Base-by-base conservation (phyloP, 108 stramenopile species). In the Skeletonema menzelii region DNA sequence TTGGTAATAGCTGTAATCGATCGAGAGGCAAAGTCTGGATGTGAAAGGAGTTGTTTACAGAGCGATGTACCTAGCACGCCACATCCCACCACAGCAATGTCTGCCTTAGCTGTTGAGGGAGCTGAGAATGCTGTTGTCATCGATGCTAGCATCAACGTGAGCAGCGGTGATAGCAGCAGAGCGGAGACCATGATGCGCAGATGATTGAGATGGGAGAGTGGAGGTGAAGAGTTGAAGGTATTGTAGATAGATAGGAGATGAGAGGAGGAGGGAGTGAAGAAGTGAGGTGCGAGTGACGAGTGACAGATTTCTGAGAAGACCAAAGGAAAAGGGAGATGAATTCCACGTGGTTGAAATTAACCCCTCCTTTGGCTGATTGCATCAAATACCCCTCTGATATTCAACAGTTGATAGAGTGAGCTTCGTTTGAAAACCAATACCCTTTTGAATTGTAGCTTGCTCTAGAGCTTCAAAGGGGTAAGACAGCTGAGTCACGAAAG, bases 41-140 rank as follows among this genome's bases (percentile, higher is more conserved):
- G 66, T 17, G 58, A 63, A 22, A 92, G 69, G 8, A 95, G 65
- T 65, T 92, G 92, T 56, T 80, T 71, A 68, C 92, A 93, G 19
- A 95, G 82, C 46, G 86, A 89, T 11, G 95, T 91, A 47, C 95
- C 95, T 6, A 95, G 85, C 40, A 95, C 92, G 17, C 95, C 95
- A 55, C 86, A 84, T 40, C 95, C 95, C 40, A 95, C 72, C 10
- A 95, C 84, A n/a, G 92, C 92, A 6, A 80, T 24, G 47, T 73
- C 73, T 8, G 60, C 31, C 14, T 56, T 34, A 8, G 70, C 30
- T 57, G 70, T 19, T 11, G 70, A 20, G 31, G 62, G 32, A 14
- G 76, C 13, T 17, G 70, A 53, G 49, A 79, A 70, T 30, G 63
- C 63, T 53, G 49, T 22, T 22, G 22, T 17, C 1, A 22, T n/a